phyloP scores from a whole-genome alignment of 1,284 basidiomycete genomes.

The Vanrija sp. region DNA sequence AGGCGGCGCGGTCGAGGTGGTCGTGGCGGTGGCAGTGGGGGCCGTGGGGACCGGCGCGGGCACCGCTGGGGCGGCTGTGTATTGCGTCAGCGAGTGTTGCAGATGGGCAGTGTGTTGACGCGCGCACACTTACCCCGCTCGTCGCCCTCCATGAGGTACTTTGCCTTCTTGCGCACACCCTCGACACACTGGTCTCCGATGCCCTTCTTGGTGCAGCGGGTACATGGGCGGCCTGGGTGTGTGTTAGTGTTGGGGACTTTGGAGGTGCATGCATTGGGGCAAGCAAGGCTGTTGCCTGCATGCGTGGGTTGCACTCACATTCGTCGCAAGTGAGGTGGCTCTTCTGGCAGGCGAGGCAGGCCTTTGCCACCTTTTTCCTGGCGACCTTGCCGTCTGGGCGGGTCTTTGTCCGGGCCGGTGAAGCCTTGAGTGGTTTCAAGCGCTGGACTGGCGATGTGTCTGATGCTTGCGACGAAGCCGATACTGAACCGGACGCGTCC shows the following conservation, averaged over 20 bases:
- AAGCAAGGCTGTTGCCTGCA: not conserved
- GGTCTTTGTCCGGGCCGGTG: not conserved
- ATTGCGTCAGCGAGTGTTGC: not conserved
- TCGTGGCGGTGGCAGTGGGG: not conserved
- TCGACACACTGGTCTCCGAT: constrained; percentile 85
- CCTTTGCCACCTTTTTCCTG: constrained; percentile 56
- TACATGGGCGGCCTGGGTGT: constrained; percentile 79
- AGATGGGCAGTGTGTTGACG: not conserved
- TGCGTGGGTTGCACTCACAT: constrained; percentile 54
- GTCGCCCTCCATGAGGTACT: constrained; percentile 88
- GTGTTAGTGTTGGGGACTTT: constrained; percentile 7
- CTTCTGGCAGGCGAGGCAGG: constrained; percentile 88
- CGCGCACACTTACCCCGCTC: constrained; percentile 65
- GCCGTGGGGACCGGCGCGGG: not conserved
- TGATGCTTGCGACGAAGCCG: constrained; percentile 3
- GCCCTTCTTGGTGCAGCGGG: constrained; percentile 89
- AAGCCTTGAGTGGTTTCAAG: no score
- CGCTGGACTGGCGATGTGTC: not conserved
- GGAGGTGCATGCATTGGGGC: constrained; percentile 8
- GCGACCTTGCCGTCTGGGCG: constrained; percentile 53
- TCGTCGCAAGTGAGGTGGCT: constrained; percentile 97
- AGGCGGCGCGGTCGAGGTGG: constrained; percentile 9
- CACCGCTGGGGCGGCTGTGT: not conserved
- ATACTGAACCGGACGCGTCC: constrained; percentile 5
- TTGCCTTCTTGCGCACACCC: constrained; percentile 95